phyloP scores from a whole-genome alignment of 2,329 filamentous ascomycete genomes.

The Davidsoniella virescens region DNA sequence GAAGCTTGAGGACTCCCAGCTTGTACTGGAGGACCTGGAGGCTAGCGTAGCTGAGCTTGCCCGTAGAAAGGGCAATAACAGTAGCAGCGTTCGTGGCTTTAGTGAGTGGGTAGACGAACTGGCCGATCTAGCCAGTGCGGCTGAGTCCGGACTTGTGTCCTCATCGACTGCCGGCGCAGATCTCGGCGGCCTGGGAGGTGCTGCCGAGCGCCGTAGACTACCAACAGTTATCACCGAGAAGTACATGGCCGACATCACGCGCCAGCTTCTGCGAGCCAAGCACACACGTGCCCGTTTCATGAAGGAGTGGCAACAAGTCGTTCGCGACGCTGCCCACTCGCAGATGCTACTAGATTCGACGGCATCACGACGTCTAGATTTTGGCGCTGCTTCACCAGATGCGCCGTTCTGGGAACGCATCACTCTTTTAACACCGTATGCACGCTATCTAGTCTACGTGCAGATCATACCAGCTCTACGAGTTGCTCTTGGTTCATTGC shows the following conservation, averaged over 20 bases:
- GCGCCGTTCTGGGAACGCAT: constrained; percentile 36
- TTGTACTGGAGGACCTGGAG: constrained; percentile 67
- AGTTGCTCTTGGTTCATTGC: constrained; percentile 46
- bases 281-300: constrained; percentile 72
- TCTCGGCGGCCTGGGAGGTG: constrained; percentile 22
- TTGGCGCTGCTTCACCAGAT: constrained; percentile 42
- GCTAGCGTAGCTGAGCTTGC: constrained; percentile 63
- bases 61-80: constrained; percentile 42
- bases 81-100: constrained; percentile 54
- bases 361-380: constrained; percentile 64
- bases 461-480: constrained; percentile 54
- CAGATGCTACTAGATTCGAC: constrained; percentile 75
- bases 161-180: constrained; percentile 20
- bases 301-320: constrained; percentile 69
- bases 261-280: constrained; percentile 63
- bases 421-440: constrained; percentile 59
- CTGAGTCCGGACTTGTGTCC: constrained; percentile 38
- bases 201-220: constrained; percentile 32
- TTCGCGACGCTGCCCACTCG: constrained; percentile 55
- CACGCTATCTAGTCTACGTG: constrained; percentile 63
- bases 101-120: constrained; percentile 95
- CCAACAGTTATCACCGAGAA: constrained; percentile 82
- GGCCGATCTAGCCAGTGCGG: constrained; percentile 55
- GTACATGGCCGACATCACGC: constrained; percentile 78
- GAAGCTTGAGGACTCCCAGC: constrained; percentile 68